Base-by-base conservation (phyloP, 441 rosid genomes). In the Pelargonium fulgidum region DNA sequence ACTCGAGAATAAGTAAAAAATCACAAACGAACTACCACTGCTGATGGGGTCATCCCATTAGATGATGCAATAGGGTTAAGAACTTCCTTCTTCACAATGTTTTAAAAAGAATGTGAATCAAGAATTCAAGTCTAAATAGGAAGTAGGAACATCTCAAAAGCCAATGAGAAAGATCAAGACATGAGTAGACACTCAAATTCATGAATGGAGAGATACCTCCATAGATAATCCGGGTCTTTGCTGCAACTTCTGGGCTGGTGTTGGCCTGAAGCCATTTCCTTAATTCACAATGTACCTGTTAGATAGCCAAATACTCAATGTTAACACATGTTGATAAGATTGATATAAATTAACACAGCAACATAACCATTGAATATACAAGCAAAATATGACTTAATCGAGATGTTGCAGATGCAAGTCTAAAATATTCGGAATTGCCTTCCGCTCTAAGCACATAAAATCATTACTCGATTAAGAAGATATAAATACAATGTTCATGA, bases 181-280 rank as follows among this genome's bases (percentile, higher is more conserved):
- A 33, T 33, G 39, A 33, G 39, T 33, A 33, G 39, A 33, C 39
- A 33, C 1, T 33, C 39, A 17, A 56, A 19, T 7, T 1, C 10
- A 7, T 56, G 0, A 54, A 17, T 19, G 59, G 33, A 69, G 33
- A 69, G 8, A 26, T 77, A 88, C 93, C 94, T 82, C 94, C 94
- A 76, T 86, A 89, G 58, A 86, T 86, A 59, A 89, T 84, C 78
- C 94, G 83, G 19, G 79, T 77, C 47, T 85, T 74, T 44, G 79
- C 81, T 64, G 91, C 91, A 73, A 84, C 81, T 68, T 83, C 90
- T 22, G 82, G 77, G 69, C 83, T 70, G 24, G 82, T 87, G 74
- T 87, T 84, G 61, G 81, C 74, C 3, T 66, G 68, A 41, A 89
- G 83, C 91, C 91, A 89, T 71, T 87, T 83, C 82, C 94, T 89